A percentile compares a stretch with the other conserved stretches of the same genome.
phyloP scores from a whole-genome alignment of 441 rosid genomes.

The Viola pubescens region DNA sequence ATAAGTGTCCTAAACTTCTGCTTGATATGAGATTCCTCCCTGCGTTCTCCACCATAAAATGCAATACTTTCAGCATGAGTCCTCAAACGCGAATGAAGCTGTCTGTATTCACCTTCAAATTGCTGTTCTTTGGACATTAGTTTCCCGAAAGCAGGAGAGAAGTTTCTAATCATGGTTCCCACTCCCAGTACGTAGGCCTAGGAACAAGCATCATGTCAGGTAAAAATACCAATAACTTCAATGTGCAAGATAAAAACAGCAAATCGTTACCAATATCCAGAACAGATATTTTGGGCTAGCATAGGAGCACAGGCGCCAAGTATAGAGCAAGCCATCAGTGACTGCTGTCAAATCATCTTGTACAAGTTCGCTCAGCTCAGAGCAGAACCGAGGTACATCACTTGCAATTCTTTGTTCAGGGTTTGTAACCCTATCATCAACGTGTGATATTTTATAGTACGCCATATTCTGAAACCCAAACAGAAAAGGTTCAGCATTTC shows the following conservation, averaged over 20 bases:
- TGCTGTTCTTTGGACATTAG: slow-evolving; percentile 93
- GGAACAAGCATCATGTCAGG: slow-evolving; percentile 20
- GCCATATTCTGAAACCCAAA: slow-evolving; percentile 82
- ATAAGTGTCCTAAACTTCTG: slow-evolving; percentile 73
- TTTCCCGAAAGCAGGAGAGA: slow-evolving; percentile 96
- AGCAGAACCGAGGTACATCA: slow-evolving; percentile 91
- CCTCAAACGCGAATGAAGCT: slow-evolving; percentile 96
- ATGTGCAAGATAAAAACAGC: neutral
- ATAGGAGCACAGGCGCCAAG: slow-evolving; percentile 97
- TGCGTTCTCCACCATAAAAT: slow-evolving; percentile 89
- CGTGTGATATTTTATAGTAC: slow-evolving; percentile 93
- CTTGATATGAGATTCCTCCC: slow-evolving; percentile 92
- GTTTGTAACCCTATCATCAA: slow-evolving; percentile 86
- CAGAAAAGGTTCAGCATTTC: slow-evolving; percentile 2
- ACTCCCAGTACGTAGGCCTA: slow-evolving; percentile 96
- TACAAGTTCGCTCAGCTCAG: slow-evolving; percentile 92
- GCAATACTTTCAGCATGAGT: slow-evolving; percentile 99
- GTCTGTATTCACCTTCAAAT: slow-evolving; percentile 95
- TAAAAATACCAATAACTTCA: neutral
- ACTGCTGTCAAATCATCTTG: slow-evolving; percentile 92
- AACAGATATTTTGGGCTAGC: slow-evolving; percentile 95
- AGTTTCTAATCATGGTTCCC: slow-evolving; percentile 76
- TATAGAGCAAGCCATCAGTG: slow-evolving; percentile 80
- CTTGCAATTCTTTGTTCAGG: slow-evolving; percentile 98
- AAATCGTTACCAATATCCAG: slow-evolving; percentile 80